A percentile compares a stretch with the other conserved stretches of the same genome.
These are phyloP conservation scores for Chlorella sp. DNA, from an alignment of 139 green algal genomes.

Conservation along the genomic window DNA sequence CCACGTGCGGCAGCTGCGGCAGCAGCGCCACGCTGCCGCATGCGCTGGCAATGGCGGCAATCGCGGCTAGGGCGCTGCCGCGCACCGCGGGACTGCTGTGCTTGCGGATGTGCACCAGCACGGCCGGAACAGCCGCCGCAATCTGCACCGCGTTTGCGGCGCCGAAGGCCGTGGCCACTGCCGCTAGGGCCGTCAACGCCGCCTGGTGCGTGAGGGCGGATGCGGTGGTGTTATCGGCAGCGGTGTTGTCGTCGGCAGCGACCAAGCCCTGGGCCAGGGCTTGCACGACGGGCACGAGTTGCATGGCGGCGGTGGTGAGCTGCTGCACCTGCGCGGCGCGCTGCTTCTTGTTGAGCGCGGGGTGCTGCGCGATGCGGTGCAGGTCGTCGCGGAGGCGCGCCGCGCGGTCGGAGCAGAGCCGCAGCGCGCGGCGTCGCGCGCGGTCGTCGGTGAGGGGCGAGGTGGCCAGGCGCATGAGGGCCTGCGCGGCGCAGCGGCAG, in stretches of 20 bases:
- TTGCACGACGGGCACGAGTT: background rate
- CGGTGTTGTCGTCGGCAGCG: background rate
- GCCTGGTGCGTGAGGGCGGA: conserved; percentile 8
- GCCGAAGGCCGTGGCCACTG: background rate
- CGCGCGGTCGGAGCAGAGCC: conserved; percentile 40
- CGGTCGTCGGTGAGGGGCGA: conserved; percentile 28
- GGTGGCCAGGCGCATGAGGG: conserved; percentile 36
- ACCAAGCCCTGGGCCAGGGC: background rate
- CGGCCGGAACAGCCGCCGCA: conserved; percentile 39
- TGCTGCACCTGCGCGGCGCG: conserved; percentile 7
- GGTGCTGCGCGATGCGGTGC: conserved; percentile 17
- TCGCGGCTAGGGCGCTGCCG: conserved; percentile 26
- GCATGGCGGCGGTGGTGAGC: conserved; percentile 17
- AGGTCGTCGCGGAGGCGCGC: conserved; percentile 13
- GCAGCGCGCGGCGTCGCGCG: conserved; percentile 49
- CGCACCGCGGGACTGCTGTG: conserved; percentile 35
- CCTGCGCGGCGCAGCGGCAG: background rate
- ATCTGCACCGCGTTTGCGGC: background rate
- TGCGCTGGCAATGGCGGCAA: conserved; percentile 36
- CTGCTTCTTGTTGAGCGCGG: conserved; percentile 7
- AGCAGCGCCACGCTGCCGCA: conserved; percentile 43
- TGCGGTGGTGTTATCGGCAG: background rate
- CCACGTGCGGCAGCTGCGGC: conserved; percentile 49
- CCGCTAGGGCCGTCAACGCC: background rate
- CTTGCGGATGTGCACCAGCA: conserved; percentile 29